Conservation (phyloP, 257 asterid genomes). For the Capsicum pubescens region DNA sequence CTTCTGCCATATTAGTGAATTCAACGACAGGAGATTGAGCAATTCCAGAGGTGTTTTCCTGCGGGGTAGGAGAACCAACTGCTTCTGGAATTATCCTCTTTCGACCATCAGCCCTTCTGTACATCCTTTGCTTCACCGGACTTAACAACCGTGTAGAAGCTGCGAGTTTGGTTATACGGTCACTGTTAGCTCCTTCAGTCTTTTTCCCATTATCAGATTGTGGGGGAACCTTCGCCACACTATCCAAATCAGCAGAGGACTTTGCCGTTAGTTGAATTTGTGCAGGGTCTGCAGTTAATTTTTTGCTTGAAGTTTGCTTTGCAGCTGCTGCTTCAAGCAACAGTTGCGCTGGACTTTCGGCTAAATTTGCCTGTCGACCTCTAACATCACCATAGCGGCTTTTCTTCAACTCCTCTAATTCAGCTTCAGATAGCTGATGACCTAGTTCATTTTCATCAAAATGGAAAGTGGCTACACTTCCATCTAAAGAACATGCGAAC, state of each 20-base stretch:
- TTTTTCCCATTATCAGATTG: conserved; percentile 57
- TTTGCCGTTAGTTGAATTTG: conserved; percentile 53
- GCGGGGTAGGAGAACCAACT: conserved; percentile 75
- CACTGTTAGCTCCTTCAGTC: conserved; percentile 50
- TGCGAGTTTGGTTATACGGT: conserved; percentile 53
- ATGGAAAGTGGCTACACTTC: conserved; percentile 84
- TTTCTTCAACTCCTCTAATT: conserved; percentile 82
- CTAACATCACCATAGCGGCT: conserved; percentile 87
- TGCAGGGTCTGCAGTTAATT: conserved; percentile 40
- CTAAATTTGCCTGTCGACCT: conserved; percentile 83
- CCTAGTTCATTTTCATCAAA: conserved; percentile 87
- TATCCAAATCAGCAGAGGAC: conserved; percentile 50
- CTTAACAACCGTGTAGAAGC: conserved; percentile 62
- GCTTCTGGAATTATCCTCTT: conserved; percentile 99
- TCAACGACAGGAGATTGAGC: conserved; percentile 55
- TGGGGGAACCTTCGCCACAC: conserved; percentile 42
- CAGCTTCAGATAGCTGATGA: conserved; percentile 68
- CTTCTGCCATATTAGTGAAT: conserved; percentile 51
- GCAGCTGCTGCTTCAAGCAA: conserved; percentile 86
- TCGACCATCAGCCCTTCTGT: conserved; percentile 95
- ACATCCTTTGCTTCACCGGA: conserved; percentile 94
- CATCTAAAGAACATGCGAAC: conserved; percentile 96
- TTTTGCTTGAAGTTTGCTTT: conserved; percentile 63
- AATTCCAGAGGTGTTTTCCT: conserved; percentile 51
- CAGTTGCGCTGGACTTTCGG: conserved; percentile 91